phyloP scores from a whole-genome alignment of 2,329 filamentous ascomycete genomes.

The Paecilomyces dactylethromorphus region DNA sequence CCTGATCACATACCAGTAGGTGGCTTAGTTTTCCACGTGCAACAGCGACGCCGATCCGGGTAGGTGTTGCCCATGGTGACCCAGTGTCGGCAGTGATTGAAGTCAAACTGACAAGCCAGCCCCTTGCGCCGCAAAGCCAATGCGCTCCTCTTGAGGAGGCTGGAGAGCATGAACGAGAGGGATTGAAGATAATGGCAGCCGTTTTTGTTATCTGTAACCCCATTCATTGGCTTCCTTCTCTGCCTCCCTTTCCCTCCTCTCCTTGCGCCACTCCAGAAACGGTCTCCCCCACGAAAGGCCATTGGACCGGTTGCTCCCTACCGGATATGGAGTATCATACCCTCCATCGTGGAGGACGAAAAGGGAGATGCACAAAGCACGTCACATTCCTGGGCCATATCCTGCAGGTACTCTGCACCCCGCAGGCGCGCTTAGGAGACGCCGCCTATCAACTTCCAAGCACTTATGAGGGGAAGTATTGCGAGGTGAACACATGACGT shows the following conservation, averaged over 20 bases:
- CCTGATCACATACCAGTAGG: not conserved
- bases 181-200: conserved; percentile 1
- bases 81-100: not conserved
- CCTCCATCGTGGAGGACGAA: not conserved
- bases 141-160: not conserved
- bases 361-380: not conserved
- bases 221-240: conserved; percentile 3
- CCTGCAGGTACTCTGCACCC: not conserved
- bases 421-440: not conserved
- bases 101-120: not conserved
- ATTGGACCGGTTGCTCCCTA: not conserved
- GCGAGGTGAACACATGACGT: not conserved
- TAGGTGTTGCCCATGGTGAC: not conserved
- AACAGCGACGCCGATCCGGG: not conserved
- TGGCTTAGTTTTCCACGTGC: not conserved
- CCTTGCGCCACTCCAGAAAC: not conserved
- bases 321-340: not conserved
- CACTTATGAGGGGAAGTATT: not conserved
- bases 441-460: not conserved
- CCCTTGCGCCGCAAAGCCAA: not conserved
- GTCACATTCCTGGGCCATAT: not conserved
- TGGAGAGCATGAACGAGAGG: not conserved
- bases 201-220: conserved; percentile 3
- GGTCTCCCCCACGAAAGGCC: not conserved
- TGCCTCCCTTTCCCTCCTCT: not conserved